These are phyloP conservation scores for Hyphopichia fennica DNA, from an alignment of 1,139 yeast genomes.

Conservation along the genomic window DNA sequence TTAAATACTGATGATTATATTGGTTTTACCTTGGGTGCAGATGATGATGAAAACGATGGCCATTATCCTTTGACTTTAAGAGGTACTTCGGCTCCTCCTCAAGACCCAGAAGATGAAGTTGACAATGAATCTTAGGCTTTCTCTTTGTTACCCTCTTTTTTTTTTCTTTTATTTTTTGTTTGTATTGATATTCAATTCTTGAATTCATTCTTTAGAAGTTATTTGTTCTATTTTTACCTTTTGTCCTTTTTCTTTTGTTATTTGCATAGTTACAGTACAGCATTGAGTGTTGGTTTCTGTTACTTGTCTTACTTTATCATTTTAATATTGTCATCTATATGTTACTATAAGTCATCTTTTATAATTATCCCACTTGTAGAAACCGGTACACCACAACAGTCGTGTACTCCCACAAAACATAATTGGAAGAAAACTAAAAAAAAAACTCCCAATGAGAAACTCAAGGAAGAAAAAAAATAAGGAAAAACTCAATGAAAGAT, in stretches of 20 bases:
- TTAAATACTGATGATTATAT: conserved; percentile 80
- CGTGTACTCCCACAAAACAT: not conserved
- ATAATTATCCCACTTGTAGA: too few relatives aligned
- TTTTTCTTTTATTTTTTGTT: too few relatives aligned
- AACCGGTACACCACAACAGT: too few relatives aligned
- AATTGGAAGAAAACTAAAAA: not conserved
- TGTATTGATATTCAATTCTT: not conserved
- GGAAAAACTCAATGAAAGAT: not conserved
- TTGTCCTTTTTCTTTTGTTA: not conserved
- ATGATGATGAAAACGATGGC: conserved; percentile 34
- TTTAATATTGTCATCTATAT: not conserved
- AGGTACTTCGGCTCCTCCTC: conserved; percentile 46
- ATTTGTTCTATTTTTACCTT: not conserved
- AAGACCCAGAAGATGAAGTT: not conserved
- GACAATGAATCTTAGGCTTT: not conserved
- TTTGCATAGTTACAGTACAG: not conserved
- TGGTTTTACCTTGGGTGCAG: conserved; percentile 71
- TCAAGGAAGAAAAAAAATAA: not conserved
- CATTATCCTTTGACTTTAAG: conserved; percentile 46
- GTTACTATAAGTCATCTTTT: not conserved
- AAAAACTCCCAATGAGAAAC: not conserved
- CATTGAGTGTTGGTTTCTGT: not conserved
- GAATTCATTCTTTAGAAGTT: not conserved
- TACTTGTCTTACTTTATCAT: not conserved
- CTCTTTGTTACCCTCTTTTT: too few relatives aligned